These are phyloP conservation scores for Albophoma yamanashiensis DNA, from an alignment of 2,329 filamentous ascomycete genomes.

Conservation along the genomic window DNA sequence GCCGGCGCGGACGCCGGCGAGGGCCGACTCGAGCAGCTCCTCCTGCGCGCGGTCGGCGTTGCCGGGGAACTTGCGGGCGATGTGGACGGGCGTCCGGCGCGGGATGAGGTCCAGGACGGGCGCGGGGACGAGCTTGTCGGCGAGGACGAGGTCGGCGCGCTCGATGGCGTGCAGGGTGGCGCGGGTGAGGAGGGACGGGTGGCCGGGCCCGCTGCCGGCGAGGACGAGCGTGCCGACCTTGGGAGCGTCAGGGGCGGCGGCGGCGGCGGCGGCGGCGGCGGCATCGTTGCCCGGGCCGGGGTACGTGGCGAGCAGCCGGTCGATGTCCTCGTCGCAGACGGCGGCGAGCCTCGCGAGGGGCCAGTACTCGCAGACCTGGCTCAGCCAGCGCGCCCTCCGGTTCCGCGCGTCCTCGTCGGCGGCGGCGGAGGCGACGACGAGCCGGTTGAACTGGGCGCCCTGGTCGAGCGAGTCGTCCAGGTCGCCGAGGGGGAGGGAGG, in stretches of 20 bases:
- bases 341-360: slow-evolving; percentile 71
- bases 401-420: slow-evolving; percentile 65
- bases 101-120: slow-evolving; percentile 84
- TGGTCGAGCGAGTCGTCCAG: slow-evolving; percentile 60
- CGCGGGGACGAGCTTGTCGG: slow-evolving; percentile 77
- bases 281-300: slow-evolving; percentile 19
- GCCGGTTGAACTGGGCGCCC: slow-evolving; percentile 69
- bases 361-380: slow-evolving; percentile 98
- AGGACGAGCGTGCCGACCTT: slow-evolving; percentile 65
- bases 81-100: slow-evolving; percentile 77
- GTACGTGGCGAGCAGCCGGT: slow-evolving; percentile 66
- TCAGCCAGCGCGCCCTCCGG: slow-evolving; percentile 81
- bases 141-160: slow-evolving; percentile 66
- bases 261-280: too few species aligned
- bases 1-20: slow-evolving; percentile 54
- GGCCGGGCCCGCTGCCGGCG: slow-evolving; percentile 84
- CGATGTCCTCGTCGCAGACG: slow-evolving; percentile 71
- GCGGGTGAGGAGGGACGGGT: slow-evolving; percentile 81
- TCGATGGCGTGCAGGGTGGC: slow-evolving; percentile 70
- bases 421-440: too few species aligned
- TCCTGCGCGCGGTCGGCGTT: slow-evolving; percentile 91
- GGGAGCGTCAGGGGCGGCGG: too few species aligned
- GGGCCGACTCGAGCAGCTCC: slow-evolving; percentile 71
- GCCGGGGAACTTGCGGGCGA: slow-evolving; percentile 93
- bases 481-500: slow-evolving; percentile 23